Evolutionary conservation across 495 filamentous ascomycete species (phyloP).

Genomic region (Trichoderma asperelloides): DNA sequence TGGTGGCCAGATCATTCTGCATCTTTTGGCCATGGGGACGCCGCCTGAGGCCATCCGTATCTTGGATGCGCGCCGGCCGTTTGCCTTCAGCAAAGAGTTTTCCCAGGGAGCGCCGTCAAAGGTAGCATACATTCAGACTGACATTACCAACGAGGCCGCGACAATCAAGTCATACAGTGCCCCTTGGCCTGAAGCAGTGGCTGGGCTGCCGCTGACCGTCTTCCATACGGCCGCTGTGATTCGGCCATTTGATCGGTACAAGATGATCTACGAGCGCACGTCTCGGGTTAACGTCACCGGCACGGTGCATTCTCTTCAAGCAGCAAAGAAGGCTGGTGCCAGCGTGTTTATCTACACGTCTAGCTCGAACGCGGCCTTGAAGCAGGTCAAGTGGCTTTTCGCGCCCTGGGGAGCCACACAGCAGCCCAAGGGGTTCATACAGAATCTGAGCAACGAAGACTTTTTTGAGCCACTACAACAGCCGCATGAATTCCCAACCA

Average conservation of each 20-base stretch:
- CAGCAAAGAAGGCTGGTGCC: slow-evolving; percentile 38
- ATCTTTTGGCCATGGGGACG: slow-evolving; percentile 47
- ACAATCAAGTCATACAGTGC: slow-evolving; percentile 38
- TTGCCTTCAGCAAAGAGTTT: slow-evolving; percentile 27
- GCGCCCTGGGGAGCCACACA: slow-evolving; percentile 33
- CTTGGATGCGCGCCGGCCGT: slow-evolving; percentile 39
- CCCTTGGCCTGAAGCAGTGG: slow-evolving; percentile 38
- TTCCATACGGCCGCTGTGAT: slow-evolving; percentile 51
- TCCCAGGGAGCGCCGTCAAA: slow-evolving; percentile 23
- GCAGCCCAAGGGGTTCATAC: slow-evolving; percentile 29
- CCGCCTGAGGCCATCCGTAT: slow-evolving; percentile 44
- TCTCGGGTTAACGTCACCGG: slow-evolving; percentile 51
- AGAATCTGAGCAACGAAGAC: slow-evolving; percentile 38
- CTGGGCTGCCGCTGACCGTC: slow-evolving; percentile 43
- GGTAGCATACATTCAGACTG: slow-evolving; percentile 40
- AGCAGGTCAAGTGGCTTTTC: slow-evolving; percentile 37
- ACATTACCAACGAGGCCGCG: slow-evolving; percentile 38
- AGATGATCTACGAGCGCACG: slow-evolving; percentile 34
- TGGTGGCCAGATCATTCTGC: slow-evolving; percentile 45
- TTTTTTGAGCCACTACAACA: slow-evolving; percentile 33
- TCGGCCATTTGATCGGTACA: slow-evolving; percentile 38
- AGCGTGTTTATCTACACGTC: slow-evolving; percentile 52
- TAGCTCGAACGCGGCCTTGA: slow-evolving; percentile 41
- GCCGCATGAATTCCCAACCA: slow-evolving; percentile 44
- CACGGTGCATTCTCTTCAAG: slow-evolving; percentile 47